Evolutionary conservation across 257 asterid genomes (phyloP).

Genomic region (Jacaranda mimosifolia): DNA sequence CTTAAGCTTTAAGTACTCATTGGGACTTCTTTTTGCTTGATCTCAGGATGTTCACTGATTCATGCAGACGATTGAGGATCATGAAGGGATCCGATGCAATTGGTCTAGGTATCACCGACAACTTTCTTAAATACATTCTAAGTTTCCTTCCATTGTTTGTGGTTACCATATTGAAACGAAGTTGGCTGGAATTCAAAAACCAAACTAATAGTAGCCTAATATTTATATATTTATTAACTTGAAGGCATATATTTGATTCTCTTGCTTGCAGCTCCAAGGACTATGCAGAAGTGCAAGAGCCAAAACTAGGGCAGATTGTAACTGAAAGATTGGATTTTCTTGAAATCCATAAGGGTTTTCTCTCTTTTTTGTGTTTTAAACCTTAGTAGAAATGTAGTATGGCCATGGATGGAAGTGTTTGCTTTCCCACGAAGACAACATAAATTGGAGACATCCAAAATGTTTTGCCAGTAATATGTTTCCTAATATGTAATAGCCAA

Average conservation of each 20-base stretch:
- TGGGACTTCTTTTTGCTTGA: constrained; percentile 19
- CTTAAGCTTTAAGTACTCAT: neutral
- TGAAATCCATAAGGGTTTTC: constrained; percentile 16
- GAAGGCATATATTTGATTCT: constrained; percentile 7
- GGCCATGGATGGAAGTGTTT: constrained; percentile 33
- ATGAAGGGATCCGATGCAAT: constrained; percentile 90
- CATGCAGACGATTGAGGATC: constrained; percentile 89
- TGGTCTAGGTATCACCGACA: constrained; percentile 68
- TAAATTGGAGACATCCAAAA: constrained; percentile 36
- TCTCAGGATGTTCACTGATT: constrained; percentile 79
- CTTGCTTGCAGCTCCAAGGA: constrained; percentile 75
- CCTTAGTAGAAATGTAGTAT: constrained; percentile 30
- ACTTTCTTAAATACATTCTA: neutral
- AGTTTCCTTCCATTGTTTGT: neutral
- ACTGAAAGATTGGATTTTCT: constrained; percentile 9
- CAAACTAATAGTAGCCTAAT: neutral
- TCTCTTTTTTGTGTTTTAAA: constrained; percentile 13
- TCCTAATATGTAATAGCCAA: constrained; percentile 26
- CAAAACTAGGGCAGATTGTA: constrained; percentile 44
- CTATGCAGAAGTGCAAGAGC: constrained; percentile 73
- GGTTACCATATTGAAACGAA: neutral
- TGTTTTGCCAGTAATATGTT: constrained; percentile 42
- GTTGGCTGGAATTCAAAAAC: neutral
- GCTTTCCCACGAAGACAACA: constrained; percentile 32
- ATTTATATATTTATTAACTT: neutral